Conservation (phyloP, 2,329 filamentous ascomycete genomes). For the Mollisia scopiformis region DNA sequence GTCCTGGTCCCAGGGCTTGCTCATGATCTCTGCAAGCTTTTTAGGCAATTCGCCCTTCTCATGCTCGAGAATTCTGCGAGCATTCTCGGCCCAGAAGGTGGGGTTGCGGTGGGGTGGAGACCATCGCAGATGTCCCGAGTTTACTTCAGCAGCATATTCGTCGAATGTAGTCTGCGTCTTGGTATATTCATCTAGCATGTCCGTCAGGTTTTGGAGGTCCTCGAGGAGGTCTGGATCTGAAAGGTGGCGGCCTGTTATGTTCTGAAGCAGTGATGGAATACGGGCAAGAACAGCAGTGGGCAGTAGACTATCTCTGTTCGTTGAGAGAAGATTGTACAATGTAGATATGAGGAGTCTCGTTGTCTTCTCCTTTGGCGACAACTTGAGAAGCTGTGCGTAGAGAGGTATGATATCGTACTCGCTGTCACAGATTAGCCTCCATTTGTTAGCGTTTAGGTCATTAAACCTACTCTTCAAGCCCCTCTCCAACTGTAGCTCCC, state of each 20-base stretch:
- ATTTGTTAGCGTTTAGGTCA: not conserved
- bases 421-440: constrained; percentile 50
- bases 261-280: constrained; percentile 69
- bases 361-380: constrained; percentile 98
- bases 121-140: constrained; percentile 73
- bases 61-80: constrained; percentile 68
- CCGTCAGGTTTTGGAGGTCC: constrained; percentile 62
- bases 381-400: constrained; percentile 87
- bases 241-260: constrained; percentile 63
- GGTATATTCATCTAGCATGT: constrained; percentile 68
- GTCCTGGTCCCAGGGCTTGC: constrained; percentile 69
- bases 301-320: constrained; percentile 72
- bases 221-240: constrained; percentile 67
- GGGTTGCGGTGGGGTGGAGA: constrained; percentile 74
- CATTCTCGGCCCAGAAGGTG: constrained; percentile 75
- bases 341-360: constrained; percentile 90
- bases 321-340: constrained; percentile 79
- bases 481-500: constrained; percentile 70
- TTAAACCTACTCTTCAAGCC: constrained; percentile 76
- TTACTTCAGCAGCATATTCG: constrained; percentile 65
- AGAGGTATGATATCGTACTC: constrained; percentile 92
- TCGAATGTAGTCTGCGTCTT: constrained; percentile 59
- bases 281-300: constrained; percentile 86
- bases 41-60: constrained; percentile 66
- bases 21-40: constrained; percentile 69